These are phyloP conservation scores for Lasiosphaeriaceae sp. DNA, from an alignment of 495 filamentous ascomycete genomes.

Conservation along the genomic window DNA sequence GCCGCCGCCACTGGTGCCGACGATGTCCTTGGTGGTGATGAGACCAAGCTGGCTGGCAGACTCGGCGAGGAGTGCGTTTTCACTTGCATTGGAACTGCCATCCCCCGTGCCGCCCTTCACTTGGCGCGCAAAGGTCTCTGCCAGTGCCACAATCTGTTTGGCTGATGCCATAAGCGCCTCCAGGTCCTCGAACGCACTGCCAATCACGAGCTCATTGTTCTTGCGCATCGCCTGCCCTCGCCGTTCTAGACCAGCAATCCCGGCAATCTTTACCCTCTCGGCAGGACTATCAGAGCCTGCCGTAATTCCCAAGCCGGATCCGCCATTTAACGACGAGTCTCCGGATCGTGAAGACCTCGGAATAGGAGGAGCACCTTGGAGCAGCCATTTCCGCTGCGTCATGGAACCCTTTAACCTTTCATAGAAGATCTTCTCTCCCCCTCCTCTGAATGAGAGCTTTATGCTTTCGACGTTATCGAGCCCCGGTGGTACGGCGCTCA, in stretches of 20 bases:
- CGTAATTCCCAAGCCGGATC: constrained; percentile 46
- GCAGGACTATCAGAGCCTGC: constrained; percentile 41
- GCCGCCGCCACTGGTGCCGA: constrained; percentile 43
- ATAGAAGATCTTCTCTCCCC: constrained; percentile 86
- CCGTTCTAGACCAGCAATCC: constrained; percentile 88
- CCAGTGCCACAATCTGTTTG: constrained; percentile 90
- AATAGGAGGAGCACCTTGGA: constrained; percentile 87
- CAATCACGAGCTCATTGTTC: constrained; percentile 91
- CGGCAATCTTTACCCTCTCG: constrained; percentile 61
- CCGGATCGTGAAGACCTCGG: constrained; percentile 57
- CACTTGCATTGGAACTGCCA: constrained; percentile 56
- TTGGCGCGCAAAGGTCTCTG: constrained; percentile 78
- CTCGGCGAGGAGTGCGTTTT: constrained; percentile 71
- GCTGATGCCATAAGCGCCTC: constrained; percentile 96
- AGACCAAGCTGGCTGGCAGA: constrained; percentile 83
- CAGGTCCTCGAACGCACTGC: constrained; percentile 92
- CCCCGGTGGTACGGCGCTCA: constrained; percentile 13
- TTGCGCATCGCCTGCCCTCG: constrained; percentile 75
- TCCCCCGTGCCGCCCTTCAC: constrained; percentile 51
- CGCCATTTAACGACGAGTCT: neutral
- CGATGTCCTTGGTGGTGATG: constrained; percentile 91
- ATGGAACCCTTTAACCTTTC: constrained; percentile 83
- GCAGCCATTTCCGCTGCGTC: constrained; percentile 92
- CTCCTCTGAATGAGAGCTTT: constrained; percentile 85
- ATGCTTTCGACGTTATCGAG: constrained; percentile 55